A percentile compares a stretch with the other conserved stretches of the same genome.
Conservation (phyloP, 495 filamentous ascomycete species). For the Amphirosellinia nigrospora region DNA sequence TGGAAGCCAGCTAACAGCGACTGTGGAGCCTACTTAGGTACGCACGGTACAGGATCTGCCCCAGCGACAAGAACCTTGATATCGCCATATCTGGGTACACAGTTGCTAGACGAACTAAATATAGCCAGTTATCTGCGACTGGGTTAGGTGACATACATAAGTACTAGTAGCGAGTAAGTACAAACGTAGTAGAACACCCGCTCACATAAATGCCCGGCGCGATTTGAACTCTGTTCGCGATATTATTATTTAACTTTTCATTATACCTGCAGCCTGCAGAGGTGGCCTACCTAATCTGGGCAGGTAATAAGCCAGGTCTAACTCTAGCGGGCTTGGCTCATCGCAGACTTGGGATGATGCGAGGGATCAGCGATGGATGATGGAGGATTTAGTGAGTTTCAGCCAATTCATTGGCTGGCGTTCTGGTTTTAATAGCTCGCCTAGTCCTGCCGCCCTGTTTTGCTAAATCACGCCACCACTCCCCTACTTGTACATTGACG, state of each 20-base stretch:
- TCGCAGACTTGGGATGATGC: not conserved
- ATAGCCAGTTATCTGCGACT: not conserved
- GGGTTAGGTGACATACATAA: not conserved
- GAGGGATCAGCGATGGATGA: not conserved
- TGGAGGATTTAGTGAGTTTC: not conserved
- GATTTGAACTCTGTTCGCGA: not conserved
- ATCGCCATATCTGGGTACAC: not conserved
- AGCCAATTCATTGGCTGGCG: not conserved
- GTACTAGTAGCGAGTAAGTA: not conserved
- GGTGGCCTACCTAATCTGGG: too few species aligned
- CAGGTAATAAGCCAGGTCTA: not conserved
- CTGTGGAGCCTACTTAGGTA: not conserved
- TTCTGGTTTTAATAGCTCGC: too few species aligned
- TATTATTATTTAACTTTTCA: not conserved
- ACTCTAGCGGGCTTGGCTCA: slow-evolving; percentile 4
- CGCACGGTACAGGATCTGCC: not conserved
- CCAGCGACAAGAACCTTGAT: not conserved
- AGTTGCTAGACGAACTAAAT: not conserved
- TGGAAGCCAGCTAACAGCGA: not conserved
- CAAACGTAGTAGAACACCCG: not conserved
- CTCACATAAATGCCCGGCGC: not conserved
- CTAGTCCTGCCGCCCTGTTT: too few species aligned
- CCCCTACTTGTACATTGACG: too few species aligned
- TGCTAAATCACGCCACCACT: too few species aligned
- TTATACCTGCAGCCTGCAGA: not conserved